These are phyloP conservation scores for Nemania serpens DNA, from an alignment of 2,329 filamentous ascomycete genomes.

Conservation along the genomic window DNA sequence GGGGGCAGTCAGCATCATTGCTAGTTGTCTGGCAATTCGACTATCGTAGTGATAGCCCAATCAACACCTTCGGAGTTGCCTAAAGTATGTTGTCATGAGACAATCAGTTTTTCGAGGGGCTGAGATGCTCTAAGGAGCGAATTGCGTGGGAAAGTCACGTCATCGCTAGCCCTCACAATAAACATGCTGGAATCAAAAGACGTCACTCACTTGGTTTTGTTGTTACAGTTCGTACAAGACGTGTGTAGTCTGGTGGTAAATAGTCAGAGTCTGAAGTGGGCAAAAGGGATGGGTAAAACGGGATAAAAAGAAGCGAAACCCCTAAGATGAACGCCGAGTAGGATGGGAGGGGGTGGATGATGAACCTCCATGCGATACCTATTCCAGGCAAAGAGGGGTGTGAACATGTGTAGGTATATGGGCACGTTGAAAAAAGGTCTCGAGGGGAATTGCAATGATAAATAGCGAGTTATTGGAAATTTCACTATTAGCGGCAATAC, in stretches of 20 bases:
- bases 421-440: background rate
- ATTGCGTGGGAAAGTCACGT: background rate
- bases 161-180: background rate
- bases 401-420: background rate
- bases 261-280: background rate
- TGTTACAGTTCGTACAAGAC: background rate
- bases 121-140: background rate
- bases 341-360: background rate
- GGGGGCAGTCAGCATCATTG: background rate
- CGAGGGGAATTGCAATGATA: background rate
- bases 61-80: too few relatives aligned
- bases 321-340: background rate
- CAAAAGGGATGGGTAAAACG: background rate
- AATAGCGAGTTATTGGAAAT: background rate
- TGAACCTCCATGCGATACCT: background rate
- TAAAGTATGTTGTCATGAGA: background rate
- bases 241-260: background rate
- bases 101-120: background rate
- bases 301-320: background rate
- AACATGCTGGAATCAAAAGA: background rate
- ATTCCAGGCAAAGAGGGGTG: background rate
- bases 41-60: background rate
- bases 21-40: background rate
- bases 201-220: background rate
- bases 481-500: background rate